A percentile compares a stretch with the other conserved stretches of the same genome.
phyloP scores from a whole-genome alignment of 768 basidiomycete genomes.

The Flagelloscypha sp. region DNA sequence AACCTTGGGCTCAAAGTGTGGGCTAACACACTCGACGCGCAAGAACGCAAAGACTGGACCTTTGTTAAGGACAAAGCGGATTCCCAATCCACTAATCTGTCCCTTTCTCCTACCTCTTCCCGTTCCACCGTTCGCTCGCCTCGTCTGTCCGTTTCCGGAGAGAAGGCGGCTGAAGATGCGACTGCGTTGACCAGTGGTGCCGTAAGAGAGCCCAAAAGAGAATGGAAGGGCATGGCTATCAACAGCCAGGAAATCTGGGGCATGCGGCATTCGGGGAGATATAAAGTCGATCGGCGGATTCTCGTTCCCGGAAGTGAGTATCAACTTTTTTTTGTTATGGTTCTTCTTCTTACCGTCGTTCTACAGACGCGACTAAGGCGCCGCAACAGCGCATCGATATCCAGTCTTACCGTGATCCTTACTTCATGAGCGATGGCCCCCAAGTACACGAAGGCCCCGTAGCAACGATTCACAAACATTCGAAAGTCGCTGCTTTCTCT shows the following conservation, averaged over 20 bases:
- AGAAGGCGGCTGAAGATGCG: constrained; percentile 13
- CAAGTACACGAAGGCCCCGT: constrained; percentile 46
- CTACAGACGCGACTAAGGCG: constrained; percentile 45
- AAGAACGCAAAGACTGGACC: constrained; percentile 44
- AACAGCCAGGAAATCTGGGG: constrained; percentile 60
- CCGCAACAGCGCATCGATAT: constrained; percentile 64
- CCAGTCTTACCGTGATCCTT: constrained; percentile 45
- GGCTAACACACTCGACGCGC: constrained; percentile 39
- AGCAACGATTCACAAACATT: constrained; percentile 74
- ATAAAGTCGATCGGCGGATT: constrained; percentile 4
- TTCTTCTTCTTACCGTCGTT: constrained; percentile 18
- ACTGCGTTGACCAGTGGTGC: constrained; percentile 10
- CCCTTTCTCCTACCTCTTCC: too few relatives aligned
- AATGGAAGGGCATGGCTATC: constrained; percentile 41
- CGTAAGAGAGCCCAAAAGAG: too few relatives aligned
- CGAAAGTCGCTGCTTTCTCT: constrained; percentile 71
- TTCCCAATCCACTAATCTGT: too few relatives aligned
- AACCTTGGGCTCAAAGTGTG: constrained; percentile 28
- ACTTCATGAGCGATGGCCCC: constrained; percentile 20
- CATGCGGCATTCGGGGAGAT: constrained; percentile 16
- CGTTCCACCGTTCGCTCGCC: too few relatives aligned
- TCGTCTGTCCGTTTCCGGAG: too few relatives aligned
- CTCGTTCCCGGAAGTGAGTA: background rate
- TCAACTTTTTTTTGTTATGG: constrained; percentile 3
- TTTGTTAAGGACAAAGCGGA: constrained; percentile 49